Conservation (phyloP, 306 rosid species). For the Cicer judaicum region DNA sequence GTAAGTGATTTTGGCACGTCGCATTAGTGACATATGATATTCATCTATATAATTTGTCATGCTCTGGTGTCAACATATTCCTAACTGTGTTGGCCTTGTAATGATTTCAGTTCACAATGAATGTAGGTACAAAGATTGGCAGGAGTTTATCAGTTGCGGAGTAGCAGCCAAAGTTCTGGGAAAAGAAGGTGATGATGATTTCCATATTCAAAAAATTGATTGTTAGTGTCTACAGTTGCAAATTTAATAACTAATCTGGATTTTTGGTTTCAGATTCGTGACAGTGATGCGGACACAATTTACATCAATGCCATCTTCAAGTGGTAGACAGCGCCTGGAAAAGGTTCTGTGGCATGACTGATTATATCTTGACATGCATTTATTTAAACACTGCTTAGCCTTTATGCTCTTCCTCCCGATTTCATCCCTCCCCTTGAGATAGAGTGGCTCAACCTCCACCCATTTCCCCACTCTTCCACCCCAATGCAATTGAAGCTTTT, state of each 20-base stretch:
- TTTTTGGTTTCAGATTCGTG: slow-evolving; percentile 70
- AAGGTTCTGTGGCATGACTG: slow-evolving; percentile 57
- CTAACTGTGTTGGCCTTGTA: not conserved
- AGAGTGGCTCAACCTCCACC: not conserved
- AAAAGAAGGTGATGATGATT: slow-evolving; percentile 65
- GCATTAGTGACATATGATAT: not conserved
- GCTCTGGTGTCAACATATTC: slow-evolving; percentile 12
- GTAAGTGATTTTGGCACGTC: not conserved
- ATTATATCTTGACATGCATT: slow-evolving; percentile 32
- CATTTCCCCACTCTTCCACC: not conserved
- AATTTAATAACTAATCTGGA: slow-evolving; percentile 37
- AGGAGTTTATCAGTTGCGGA: slow-evolving; percentile 66
- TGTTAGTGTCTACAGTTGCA: slow-evolving; percentile 21
- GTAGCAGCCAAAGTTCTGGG: slow-evolving; percentile 77
- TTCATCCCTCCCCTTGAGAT: slow-evolving; percentile 9
- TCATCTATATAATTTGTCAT: slow-evolving; percentile 17
- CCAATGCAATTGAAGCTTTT: slow-evolving; percentile 19
- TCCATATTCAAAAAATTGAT: slow-evolving; percentile 25
- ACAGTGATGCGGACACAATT: slow-evolving; percentile 69
- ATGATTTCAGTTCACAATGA: slow-evolving; percentile 39
- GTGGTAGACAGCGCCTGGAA: slow-evolving; percentile 72
- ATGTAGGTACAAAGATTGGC: slow-evolving; percentile 81
- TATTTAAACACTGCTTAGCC: slow-evolving; percentile 33
- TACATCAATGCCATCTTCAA: slow-evolving; percentile 83
- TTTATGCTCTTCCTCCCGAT: slow-evolving; percentile 23